Percentiles rank a stretch among this genome's conserved stretches.
These are phyloP conservation scores for Rhizophagus clarus DNA, from an alignment of 192 early-diverging fungal species.

Conservation along the genomic window DNA sequence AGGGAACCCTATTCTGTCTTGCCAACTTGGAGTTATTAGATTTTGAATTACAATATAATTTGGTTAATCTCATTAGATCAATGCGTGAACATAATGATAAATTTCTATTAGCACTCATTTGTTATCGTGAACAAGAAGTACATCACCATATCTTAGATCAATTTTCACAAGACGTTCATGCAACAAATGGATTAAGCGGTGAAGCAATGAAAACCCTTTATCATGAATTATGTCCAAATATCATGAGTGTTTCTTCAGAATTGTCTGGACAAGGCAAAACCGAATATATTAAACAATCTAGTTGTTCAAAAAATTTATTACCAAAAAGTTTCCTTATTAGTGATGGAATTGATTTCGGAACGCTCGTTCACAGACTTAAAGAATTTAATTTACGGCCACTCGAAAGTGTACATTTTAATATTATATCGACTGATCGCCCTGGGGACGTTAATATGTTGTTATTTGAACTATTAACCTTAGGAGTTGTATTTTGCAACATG, in stretches of 20 bases:
- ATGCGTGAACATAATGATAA: background rate
- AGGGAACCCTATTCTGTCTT: conserved; percentile 28
- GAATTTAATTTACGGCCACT: conserved; percentile 1
- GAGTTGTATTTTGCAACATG: conserved; percentile 10
- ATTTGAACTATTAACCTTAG: conserved; percentile 32
- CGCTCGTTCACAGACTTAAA: conserved; percentile 22
- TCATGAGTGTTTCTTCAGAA: conserved; percentile 23
- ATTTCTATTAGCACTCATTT: conserved; percentile 29
- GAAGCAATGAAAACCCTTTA: conserved; percentile 26
- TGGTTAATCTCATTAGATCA: conserved; percentile 27
- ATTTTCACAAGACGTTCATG: conserved; percentile 28
- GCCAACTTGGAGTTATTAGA: conserved; percentile 31
- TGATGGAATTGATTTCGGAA: conserved; percentile 16
- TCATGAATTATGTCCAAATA: conserved; percentile 30
- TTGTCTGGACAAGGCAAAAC: conserved; percentile 34
- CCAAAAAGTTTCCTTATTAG: conserved; percentile 29
- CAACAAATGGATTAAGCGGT: conserved; percentile 8
- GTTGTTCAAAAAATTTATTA: background rate
- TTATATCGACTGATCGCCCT: conserved; percentile 16
- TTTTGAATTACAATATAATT: conserved; percentile 31
- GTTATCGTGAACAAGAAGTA: conserved; percentile 15
- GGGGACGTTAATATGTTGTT: conserved; percentile 30
- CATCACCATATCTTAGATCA: conserved; percentile 36
- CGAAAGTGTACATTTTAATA: conserved; percentile 33
- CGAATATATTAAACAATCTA: conserved; percentile 15